These are phyloP conservation scores for Pleurotus citrinopileatus DNA, from an alignment of 768 basidiomycete genomes.

Conservation along the genomic window DNA sequence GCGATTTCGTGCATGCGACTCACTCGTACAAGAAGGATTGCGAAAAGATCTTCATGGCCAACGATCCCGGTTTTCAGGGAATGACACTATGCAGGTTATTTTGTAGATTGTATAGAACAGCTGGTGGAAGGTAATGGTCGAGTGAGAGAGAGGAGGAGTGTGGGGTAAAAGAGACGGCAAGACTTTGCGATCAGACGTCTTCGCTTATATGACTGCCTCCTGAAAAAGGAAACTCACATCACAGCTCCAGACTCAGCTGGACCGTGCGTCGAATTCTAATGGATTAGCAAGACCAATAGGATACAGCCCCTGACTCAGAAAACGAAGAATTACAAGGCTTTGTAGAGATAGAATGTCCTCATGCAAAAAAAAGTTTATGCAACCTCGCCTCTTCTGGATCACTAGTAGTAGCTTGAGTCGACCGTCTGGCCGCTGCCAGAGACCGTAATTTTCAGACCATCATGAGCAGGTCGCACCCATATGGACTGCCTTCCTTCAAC, in stretches of 20 bases:
- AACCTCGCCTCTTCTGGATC: too few relatives aligned
- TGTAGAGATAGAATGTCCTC: too few relatives aligned
- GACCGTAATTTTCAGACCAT: conserved; percentile 63
- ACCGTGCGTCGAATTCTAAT: not conserved
- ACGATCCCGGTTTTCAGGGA: conserved; percentile 23
- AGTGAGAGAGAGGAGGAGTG: not conserved
- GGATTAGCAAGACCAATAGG: not conserved
- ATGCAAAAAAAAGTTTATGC: too few relatives aligned
- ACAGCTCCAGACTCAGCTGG: conserved; percentile 6
- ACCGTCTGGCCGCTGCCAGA: conserved; percentile 33
- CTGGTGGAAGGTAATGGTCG: not conserved
- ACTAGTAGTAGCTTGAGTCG: conserved; percentile 59
- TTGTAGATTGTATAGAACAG: not conserved
- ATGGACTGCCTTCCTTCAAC: conserved; percentile 43
- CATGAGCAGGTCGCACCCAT: conserved; percentile 75
- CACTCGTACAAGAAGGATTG: conserved; percentile 57
- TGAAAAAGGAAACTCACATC: conserved; percentile 6
- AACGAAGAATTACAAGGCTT: too few relatives aligned
- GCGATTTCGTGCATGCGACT: conserved; percentile 18
- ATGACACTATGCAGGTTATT: not conserved
- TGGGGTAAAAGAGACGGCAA: conserved; percentile 10
- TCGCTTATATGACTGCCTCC: conserved; percentile 1
- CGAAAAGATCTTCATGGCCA: conserved; percentile 55
- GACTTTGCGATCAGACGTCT: not conserved
- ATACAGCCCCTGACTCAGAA: not conserved